Evolutionary conservation across 345 rosid genomes (phyloP).

Genomic region (Murraya paniculata): DNA sequence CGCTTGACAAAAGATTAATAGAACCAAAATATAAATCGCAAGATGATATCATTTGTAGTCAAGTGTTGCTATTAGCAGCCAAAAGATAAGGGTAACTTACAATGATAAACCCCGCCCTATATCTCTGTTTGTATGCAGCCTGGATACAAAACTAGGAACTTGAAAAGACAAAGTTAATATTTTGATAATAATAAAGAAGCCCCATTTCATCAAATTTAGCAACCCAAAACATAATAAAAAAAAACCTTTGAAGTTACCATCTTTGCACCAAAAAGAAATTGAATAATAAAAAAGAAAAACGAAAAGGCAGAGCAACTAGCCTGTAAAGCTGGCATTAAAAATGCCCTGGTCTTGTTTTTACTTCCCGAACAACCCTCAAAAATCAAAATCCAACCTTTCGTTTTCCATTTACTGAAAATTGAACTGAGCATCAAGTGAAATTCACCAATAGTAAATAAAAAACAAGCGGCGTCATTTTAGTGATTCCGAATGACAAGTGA

Average conservation of each 20-base stretch:
- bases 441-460: too few relatives aligned
- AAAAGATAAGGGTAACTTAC: not conserved
- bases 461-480: too few relatives aligned
- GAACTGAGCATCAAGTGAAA: too few relatives aligned
- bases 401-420: too few relatives aligned
- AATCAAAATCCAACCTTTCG: too few relatives aligned
- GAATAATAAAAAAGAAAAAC: not conserved
- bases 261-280: not conserved
- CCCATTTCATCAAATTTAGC: not conserved
- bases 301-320: not conserved
- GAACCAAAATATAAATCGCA: not conserved
- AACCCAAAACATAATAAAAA: not conserved
- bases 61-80: not conserved
- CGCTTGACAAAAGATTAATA: too few relatives aligned
- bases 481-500: too few relatives aligned
- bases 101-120: not conserved
- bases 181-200: not conserved
- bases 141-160: not conserved
- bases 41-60: not conserved
- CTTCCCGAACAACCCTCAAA: too few relatives aligned
- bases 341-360: too few relatives aligned
- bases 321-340: not conserved
- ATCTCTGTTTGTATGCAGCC: not conserved
- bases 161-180: not conserved
- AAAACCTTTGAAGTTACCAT: not conserved